Conservation (phyloP, 73 alveolate species). For the Symbiodinium pilosum region DNA sequence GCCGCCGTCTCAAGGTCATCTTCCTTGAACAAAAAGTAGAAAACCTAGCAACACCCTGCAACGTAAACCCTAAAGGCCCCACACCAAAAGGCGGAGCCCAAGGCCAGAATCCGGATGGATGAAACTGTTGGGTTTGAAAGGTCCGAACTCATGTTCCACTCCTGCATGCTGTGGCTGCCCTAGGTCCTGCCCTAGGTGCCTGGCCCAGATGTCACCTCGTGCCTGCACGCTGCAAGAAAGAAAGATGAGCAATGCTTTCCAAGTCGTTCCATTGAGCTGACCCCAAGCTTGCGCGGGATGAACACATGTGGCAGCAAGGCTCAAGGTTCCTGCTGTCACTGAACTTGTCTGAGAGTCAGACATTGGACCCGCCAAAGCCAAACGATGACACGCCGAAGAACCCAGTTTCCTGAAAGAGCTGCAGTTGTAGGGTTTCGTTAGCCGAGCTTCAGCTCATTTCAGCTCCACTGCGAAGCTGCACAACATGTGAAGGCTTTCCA, state of each 20-base stretch:
- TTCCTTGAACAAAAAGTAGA: neutral
- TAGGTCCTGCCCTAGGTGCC: neutral
- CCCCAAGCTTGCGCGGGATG: too few species aligned
- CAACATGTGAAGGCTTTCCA: too few species aligned
- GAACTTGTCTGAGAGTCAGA: too few species aligned
- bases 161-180: neutral
- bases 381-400: slow-evolving; percentile 91
- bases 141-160: neutral
- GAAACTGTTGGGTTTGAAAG: neutral
- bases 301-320: too few species aligned
- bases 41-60: neutral
- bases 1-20: too few species aligned
- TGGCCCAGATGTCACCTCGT: slow-evolving; percentile 86
- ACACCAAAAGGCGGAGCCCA: neutral
- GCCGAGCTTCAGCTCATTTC: too few species aligned
- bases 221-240: slow-evolving; percentile 24
- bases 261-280: too few species aligned
- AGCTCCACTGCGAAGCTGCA: too few species aligned
- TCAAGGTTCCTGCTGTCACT: too few species aligned
- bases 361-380: slow-evolving; percentile 91
- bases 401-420: slow-evolving; percentile 60
- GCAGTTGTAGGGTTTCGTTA: too few species aligned
- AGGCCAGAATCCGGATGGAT: neutral
- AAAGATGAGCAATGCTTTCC: too few species aligned
- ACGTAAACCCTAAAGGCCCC: neutral